Evolutionary conservation across 2,329 filamentous ascomycete genomes (phyloP), one percentile per base, ranked within the genome.

Genomic region (Rutstroemia sp.): DNA sequence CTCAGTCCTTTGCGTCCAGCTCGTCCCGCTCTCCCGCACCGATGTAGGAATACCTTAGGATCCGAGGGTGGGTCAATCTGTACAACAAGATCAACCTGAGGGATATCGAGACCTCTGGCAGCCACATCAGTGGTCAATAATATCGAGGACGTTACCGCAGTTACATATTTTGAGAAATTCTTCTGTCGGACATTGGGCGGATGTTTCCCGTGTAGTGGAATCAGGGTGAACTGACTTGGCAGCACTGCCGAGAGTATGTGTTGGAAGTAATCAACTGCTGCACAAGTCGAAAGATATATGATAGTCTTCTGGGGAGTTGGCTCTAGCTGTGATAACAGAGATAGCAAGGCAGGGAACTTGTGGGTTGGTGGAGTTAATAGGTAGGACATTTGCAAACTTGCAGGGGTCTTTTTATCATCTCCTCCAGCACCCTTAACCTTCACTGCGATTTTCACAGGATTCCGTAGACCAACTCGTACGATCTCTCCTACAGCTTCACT

Each of bases 401-500:
- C 90, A 7, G 94, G 94, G 0, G 92, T 97, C 61, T 86, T 85
- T 68, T 92, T 87, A 70, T 97, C 92, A 61, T 92, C 85, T 19
- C 88, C 89, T 19, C 77, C 77, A 75, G 82, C 75, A 72, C 82
- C 84, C 72, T 92, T 94, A 53, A 99, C 94, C 66, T 92, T 94
- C 52, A 97, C 94, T 10, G 89, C 87, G 59, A 99, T 90, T 68
- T 95, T 95, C 66, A 96, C 92, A 0, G 94, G 94, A 71, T 99
- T 97, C 39, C 94, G 81, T 62, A 97, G 75, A 19, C 94, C 94
- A 7, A 96, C 90, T 38, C 92, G 82, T 52, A 99, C 91, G 54
- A 99, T 87, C 69, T 96, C 89, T 61, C 92, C 86, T 0, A 99
- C 89, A 1, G 94, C 94, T 69, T 97, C 94, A 65, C 88, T 94